phyloP scores from a whole-genome alignment of 179 eudicot species.

The Corrigiola litoralis region DNA sequence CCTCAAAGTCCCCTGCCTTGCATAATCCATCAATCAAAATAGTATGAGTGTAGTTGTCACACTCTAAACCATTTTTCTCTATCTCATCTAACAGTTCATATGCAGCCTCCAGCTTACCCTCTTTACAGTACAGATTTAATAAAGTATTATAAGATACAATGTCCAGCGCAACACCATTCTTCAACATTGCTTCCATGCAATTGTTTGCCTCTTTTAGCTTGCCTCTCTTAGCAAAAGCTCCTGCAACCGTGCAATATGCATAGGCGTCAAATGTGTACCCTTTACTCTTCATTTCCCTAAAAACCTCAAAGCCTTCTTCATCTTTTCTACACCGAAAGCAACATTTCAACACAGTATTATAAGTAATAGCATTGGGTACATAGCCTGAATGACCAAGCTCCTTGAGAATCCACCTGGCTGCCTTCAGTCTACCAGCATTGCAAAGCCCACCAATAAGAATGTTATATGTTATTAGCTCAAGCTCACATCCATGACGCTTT shows the following conservation, averaged over 20 bases:
- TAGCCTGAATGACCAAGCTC: constrained; percentile 54
- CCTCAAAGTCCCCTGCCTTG: constrained; percentile 52
- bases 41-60: constrained; percentile 65
- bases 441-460: constrained; percentile 67
- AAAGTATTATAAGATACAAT: constrained; percentile 61
- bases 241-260: constrained; percentile 69
- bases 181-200: constrained; percentile 48
- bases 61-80: constrained; percentile 48
- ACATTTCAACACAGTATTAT: constrained; percentile 69
- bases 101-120: constrained; percentile 52
- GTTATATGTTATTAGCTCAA: constrained; percentile 60
- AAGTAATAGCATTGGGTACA: constrained; percentile 54
- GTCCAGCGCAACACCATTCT: constrained; percentile 56
- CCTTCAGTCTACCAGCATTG: constrained; percentile 43
- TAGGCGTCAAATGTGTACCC: constrained; percentile 76
- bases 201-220: constrained; percentile 46
- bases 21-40: constrained; percentile 64
- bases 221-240: constrained; percentile 56
- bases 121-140: constrained; percentile 58
- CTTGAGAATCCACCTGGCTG: constrained; percentile 44
- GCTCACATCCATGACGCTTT: constrained; percentile 49
- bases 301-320: constrained; percentile 57
- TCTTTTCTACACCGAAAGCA: constrained; percentile 45
- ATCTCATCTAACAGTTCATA: constrained; percentile 46
- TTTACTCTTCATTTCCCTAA: constrained; percentile 60